phyloP scores from a whole-genome alignment of 225 moss, liverwort and hornwort species.

The Straminergon stramineum region DNA sequence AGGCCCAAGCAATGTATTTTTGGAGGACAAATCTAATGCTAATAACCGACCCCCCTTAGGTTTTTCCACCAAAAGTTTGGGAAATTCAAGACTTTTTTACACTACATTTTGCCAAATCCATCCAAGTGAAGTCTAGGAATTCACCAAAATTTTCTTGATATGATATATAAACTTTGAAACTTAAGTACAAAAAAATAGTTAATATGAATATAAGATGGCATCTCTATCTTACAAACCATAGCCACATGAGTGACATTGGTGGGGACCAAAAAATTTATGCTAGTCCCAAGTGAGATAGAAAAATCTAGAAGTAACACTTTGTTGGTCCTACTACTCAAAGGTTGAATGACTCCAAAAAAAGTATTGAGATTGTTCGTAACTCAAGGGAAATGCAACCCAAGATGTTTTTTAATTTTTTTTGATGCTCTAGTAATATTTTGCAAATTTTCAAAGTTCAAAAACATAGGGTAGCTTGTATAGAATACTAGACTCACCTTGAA shows the following conservation, averaged over 20 bases:
- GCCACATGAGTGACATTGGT: not conserved
- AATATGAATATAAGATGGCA: not conserved
- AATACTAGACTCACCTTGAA: not conserved
- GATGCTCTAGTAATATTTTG: not conserved
- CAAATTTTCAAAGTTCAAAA: not conserved
- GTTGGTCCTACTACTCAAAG: not conserved
- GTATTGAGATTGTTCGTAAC: not conserved
- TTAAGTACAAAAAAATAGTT: not conserved
- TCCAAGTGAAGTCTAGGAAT: not conserved
- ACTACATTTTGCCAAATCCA: not conserved
- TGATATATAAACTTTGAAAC: not conserved
- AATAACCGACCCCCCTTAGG: too few species aligned
- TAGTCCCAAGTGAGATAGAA: not conserved
- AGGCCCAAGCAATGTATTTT: too few species aligned
- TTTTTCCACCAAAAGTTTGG: not conserved
- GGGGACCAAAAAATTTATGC: not conserved
- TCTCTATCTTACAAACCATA: not conserved
- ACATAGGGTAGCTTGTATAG: not conserved
- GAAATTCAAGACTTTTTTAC: not conserved
- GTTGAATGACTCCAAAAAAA: not conserved
- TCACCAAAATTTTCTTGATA: not conserved
- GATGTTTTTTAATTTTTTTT: not conserved
- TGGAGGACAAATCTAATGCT: too few species aligned
- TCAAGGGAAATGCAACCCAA: not conserved
- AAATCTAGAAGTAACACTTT: rapidly evolving